Evolutionary conservation across 495 filamentous ascomycete species (phyloP).

Genomic region (Talaromyces trachyspermus): DNA sequence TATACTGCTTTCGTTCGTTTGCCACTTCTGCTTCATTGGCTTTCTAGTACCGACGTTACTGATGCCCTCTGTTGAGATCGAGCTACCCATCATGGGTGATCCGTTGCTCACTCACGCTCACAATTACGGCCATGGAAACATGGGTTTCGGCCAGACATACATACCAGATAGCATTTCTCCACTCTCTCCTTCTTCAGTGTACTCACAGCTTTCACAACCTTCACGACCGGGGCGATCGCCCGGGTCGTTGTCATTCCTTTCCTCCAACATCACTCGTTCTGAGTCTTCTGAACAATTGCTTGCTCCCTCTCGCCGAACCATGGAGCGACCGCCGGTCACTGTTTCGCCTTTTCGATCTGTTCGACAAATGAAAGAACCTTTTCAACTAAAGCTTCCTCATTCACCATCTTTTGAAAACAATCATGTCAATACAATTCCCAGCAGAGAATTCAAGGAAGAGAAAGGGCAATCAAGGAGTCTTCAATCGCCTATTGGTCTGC

Average conservation of each 20-base stretch:
- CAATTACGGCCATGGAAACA: constrained; percentile 1
- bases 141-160: not conserved
- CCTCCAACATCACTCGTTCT: constrained; percentile 15
- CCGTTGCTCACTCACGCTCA: constrained; percentile 5
- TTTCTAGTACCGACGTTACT: not conserved
- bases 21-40: not conserved
- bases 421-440: not conserved
- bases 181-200: constrained; percentile 4
- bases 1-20: not conserved
- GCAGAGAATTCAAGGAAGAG: constrained; percentile 2
- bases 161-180: not conserved
- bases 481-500: constrained; percentile 6
- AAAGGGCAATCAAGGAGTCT: constrained; percentile 5
- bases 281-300: constrained; percentile 19
- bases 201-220: not conserved
- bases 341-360: constrained; percentile 41
- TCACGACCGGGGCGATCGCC: constrained; percentile 12
- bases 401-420: constrained; percentile 20
- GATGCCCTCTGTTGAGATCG: constrained; percentile 7
- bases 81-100: constrained; percentile 8
- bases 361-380: constrained; percentile 40
- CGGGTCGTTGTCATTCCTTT: constrained; percentile 21
- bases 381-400: constrained; percentile 32
- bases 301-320: constrained; percentile 1
- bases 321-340: constrained; percentile 16